Evolutionary conservation across 805 yeast species (phyloP), one percentile per base, ranked within the genome.

Genomic region (Wickerhamomyces strasburgensis): DNA sequence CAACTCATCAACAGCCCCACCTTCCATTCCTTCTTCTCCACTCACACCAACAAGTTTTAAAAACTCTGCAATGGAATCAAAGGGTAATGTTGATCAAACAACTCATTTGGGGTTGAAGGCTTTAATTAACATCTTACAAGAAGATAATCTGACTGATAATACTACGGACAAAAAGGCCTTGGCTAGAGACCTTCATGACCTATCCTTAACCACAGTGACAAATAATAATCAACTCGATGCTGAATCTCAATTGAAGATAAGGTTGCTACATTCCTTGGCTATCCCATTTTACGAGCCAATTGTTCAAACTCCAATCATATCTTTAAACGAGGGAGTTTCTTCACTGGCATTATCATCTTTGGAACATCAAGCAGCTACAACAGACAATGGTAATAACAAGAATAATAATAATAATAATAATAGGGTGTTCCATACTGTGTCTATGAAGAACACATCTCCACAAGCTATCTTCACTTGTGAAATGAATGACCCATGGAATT

Each of bases 401-500:
- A 36, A 18, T 13, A 26, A n/a, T 40, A 38, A 34, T 53, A 57
- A 32, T 59, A 61, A 37, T 46, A 38, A 40, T 14, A 43, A 47
- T 23, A 52, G 82, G 25, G 73, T 78, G 10, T 78, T 73, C 58
- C 85, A 85, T 63, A 56, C 81, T 26, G 70, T 86, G 1, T 72
- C 88, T 0, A 79, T 84, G 3, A 87, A 84, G 49, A 80, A 79
- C 41, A 64, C 82, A 0, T 67, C 76, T 2, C 90, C 90, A 9
- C 93, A 86, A 52, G 93, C 96, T 0, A 80, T 88, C 10, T 80
- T 89, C 56, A 86, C 96, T 0, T 84, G 94, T 33, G 78, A 77
- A 3, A 64, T 73, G 17, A 75, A 72, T 11, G 70, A 73, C 33
- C 97, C 97, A 1, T 89, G 93, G 89, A 62, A 67, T 19, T 72